Percentiles rank a stretch among this genome's conserved stretches.
Evolutionary conservation across 2,329 filamentous ascomycete genomes (phyloP).

Genomic region (Pseudocercospora vitis): DNA sequence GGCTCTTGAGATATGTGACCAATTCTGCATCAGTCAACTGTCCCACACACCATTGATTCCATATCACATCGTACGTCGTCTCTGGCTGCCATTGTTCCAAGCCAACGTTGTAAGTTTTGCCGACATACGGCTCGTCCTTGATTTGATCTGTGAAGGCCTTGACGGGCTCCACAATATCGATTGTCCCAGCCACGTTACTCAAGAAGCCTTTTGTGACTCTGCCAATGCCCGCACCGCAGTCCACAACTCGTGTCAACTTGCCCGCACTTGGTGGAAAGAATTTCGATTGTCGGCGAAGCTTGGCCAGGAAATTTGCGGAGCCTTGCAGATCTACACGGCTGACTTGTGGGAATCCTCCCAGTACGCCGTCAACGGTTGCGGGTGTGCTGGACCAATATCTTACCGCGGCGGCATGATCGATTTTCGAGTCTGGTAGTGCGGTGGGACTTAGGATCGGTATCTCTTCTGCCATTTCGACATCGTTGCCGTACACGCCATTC

Average conservation of each 20-base stretch:
- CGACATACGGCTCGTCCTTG: conserved; percentile 51
- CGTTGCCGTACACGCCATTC: conserved; percentile 1
- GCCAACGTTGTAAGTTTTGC: conserved; percentile 68
- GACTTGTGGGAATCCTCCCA: conserved; percentile 70
- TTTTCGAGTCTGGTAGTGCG: conserved; percentile 43
- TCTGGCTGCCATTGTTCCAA: conserved; percentile 68
- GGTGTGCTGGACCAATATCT: conserved; percentile 55
- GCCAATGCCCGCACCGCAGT: conserved; percentile 73
- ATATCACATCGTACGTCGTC: conserved; percentile 72
- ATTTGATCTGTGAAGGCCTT: conserved; percentile 72
- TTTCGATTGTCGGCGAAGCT: conserved; percentile 53
- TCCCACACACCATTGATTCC: conserved; percentile 88
- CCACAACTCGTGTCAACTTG: conserved; percentile 49
- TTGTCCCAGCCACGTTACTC: conserved; percentile 64
- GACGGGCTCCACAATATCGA: conserved; percentile 86
- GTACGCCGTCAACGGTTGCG: conserved; percentile 69
- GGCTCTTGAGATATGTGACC: conserved; percentile 63
- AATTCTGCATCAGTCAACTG: conserved; percentile 76
- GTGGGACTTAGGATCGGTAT: conserved; percentile 5
- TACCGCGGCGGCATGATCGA: conserved; percentile 46
- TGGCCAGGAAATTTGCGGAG: conserved; percentile 67
- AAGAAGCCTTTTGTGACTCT: conserved; percentile 77
- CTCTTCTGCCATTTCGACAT: conserved; percentile 15
- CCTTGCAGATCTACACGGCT: conserved; percentile 70
- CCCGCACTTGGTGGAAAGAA: conserved; percentile 25